These are phyloP conservation scores for Bauhinia variegata DNA, from an alignment of 306 rosid species.

Conservation along the genomic window DNA sequence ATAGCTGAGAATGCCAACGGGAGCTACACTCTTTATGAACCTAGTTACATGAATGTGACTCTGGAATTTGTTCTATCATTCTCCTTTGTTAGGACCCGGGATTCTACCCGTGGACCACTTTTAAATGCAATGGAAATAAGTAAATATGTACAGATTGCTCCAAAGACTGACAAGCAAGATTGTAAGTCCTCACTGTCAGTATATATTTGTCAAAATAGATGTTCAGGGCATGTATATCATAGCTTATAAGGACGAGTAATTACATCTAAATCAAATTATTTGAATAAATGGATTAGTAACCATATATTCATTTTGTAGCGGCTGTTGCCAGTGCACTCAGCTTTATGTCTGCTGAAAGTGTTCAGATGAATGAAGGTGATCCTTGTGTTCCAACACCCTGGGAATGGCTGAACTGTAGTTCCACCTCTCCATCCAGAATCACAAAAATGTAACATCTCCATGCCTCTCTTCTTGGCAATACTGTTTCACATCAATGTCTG, in stretches of 20 bases:
- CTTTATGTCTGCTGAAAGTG: slow-evolving; percentile 52
- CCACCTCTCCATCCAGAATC: slow-evolving; percentile 62
- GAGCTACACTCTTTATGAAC: slow-evolving; percentile 88
- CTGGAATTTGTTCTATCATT: slow-evolving; percentile 83
- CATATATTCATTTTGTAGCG: slow-evolving; percentile 52
- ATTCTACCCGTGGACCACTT: slow-evolving; percentile 83
- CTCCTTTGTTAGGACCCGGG: slow-evolving; percentile 71
- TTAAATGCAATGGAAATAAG: slow-evolving; percentile 88
- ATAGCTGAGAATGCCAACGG: slow-evolving; percentile 97
- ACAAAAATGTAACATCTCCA: slow-evolving; percentile 65
- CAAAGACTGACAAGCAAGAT: slow-evolving; percentile 69
- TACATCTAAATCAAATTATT: slow-evolving; percentile 2
- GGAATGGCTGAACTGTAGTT: slow-evolving; percentile 87
- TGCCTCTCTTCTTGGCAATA: slow-evolving; percentile 29
- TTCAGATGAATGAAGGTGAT: slow-evolving; percentile 70
- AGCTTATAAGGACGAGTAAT: slow-evolving; percentile 12
- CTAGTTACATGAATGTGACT: slow-evolving; percentile 92
- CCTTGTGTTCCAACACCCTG: slow-evolving; percentile 89
- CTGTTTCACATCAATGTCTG: slow-evolving; percentile 20
- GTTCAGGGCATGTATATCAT: slow-evolving; percentile 11
- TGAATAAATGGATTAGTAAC: slow-evolving; percentile 40
- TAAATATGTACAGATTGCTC: slow-evolving; percentile 60
- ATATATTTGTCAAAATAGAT: slow-evolving; percentile 11
- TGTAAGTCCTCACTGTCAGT: slow-evolving; percentile 55
- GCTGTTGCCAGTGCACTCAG: slow-evolving; percentile 53